phyloP scores from a whole-genome alignment of 2,329 filamentous ascomycete species.

The Xylariaceae sp. region DNA sequence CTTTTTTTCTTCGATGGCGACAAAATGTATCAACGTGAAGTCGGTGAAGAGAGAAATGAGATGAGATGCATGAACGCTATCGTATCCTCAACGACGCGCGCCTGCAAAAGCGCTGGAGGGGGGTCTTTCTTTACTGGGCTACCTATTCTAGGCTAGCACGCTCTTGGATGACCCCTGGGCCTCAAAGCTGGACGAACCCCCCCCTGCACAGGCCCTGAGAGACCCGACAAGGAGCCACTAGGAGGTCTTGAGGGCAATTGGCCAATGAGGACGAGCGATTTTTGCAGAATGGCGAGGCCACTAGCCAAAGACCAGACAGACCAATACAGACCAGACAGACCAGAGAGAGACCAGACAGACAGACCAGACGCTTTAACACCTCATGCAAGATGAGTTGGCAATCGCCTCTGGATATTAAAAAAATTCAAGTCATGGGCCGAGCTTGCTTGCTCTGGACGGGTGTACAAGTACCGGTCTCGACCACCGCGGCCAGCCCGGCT shows the following conservation, averaged over 20 bases:
- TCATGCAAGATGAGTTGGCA: constrained; percentile 77
- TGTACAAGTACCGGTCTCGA: constrained; percentile 28
- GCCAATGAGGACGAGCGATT: constrained; percentile 22
- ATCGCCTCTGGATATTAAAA: constrained; percentile 57
- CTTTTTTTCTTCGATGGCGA: too few relatives aligned
- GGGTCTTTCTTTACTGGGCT: too few relatives aligned
- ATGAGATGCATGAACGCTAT: constrained; percentile 45
- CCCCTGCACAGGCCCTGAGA: constrained; percentile 10
- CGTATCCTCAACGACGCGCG: background rate
- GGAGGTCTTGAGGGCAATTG: constrained; percentile 24
- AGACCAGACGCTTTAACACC: too few relatives aligned
- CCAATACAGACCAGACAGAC: too few relatives aligned
- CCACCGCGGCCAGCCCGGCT: constrained; percentile 16
- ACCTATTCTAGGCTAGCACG: too few relatives aligned
- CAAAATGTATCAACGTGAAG: constrained; percentile 25
- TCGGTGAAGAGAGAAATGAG: constrained; percentile 39
- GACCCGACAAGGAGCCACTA: constrained; percentile 33
- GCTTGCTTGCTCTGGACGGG: constrained; percentile 23
- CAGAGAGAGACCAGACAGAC: too few relatives aligned
- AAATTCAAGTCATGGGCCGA: constrained; percentile 37
- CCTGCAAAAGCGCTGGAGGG: too few relatives aligned
- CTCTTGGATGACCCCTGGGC: too few relatives aligned
- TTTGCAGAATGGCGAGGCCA: constrained; percentile 34
- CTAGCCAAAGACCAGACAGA: constrained; percentile 39
- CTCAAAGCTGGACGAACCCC: constrained; percentile 20